Conservation (phyloP, 2,329 filamentous ascomycete genomes). For the Peltaster fructicola region DNA sequence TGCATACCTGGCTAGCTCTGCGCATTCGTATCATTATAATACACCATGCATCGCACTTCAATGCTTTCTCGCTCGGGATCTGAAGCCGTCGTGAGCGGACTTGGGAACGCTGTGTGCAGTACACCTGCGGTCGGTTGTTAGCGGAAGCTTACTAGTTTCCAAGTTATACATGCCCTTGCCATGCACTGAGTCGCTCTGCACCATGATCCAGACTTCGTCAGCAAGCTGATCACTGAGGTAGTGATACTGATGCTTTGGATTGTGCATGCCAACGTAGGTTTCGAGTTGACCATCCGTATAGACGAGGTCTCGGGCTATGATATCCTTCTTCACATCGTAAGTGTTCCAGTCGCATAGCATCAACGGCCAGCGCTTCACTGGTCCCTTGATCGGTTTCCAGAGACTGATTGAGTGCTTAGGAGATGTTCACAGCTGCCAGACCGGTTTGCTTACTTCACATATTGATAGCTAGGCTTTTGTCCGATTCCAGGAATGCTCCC, state of each 20-base stretch:
- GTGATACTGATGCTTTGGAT: not conserved
- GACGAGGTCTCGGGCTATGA: not conserved
- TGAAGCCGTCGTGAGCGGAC: too few species aligned
- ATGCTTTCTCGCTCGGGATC: too few species aligned
- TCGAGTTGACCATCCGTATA: not conserved
- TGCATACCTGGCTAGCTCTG: too few species aligned
- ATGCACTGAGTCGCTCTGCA: not conserved
- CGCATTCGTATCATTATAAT: too few species aligned
- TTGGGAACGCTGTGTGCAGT: too few species aligned
- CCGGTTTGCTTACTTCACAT: too few species aligned
- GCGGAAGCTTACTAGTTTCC: too few species aligned
- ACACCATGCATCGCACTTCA: too few species aligned
- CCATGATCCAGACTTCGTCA: conserved; percentile 1
- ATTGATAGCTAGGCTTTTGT: too few species aligned
- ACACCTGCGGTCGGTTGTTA: too few species aligned
- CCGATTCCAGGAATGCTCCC: not conserved
- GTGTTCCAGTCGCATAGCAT: conserved; percentile 1
- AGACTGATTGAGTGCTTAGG: too few species aligned
- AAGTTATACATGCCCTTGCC: not conserved
- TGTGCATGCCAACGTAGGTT: not conserved
- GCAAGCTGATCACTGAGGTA: not conserved
- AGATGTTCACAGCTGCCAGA: too few species aligned
- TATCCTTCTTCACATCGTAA: conserved; percentile 1
- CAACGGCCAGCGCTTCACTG: conserved; percentile 1
- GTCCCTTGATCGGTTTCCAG: conserved; percentile 1